Evolutionary conservation across 1,284 basidiomycete species (phyloP).

Genomic region (Puccinia hordei): DNA sequence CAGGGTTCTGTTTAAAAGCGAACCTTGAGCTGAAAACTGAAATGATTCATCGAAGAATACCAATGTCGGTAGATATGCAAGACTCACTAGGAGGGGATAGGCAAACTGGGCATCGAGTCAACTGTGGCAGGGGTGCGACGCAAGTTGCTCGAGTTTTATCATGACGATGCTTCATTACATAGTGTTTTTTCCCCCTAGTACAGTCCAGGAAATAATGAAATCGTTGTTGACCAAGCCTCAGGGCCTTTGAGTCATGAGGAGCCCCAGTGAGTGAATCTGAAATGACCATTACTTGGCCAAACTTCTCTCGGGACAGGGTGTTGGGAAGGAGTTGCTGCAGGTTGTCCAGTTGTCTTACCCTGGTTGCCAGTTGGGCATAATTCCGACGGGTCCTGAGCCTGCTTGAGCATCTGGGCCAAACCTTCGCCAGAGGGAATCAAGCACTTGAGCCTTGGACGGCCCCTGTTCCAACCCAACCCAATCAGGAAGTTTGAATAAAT

Average conservation of each 20-base stretch:
- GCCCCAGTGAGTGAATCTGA: background rate
- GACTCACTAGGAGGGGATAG: background rate
- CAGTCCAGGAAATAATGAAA: background rate
- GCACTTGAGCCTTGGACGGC: too few species aligned
- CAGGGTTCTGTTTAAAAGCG: background rate
- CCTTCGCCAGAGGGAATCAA: too few species aligned
- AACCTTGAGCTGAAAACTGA: background rate
- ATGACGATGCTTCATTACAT: background rate
- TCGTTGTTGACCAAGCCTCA: background rate
- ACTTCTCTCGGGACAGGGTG: slow-evolving; percentile 1
- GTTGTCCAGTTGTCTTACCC: background rate
- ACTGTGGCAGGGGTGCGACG: background rate
- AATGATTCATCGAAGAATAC: slow-evolving; percentile 22
- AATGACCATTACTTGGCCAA: background rate
- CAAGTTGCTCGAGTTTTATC: slow-evolving; percentile 9
- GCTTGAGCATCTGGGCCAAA: too few species aligned
- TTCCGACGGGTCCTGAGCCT: too few species aligned
- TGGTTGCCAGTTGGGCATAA: background rate
- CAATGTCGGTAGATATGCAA: slow-evolving; percentile 12
- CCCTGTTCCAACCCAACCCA: too few species aligned
- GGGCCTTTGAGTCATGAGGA: background rate
- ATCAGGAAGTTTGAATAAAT: too few species aligned
- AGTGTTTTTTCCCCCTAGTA: background rate
- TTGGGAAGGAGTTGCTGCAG: too few species aligned
- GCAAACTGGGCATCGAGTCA: background rate